Evolutionary conservation across 2,329 filamentous ascomycete genomes (phyloP).

Genomic region (Aureobasidium sp.): DNA sequence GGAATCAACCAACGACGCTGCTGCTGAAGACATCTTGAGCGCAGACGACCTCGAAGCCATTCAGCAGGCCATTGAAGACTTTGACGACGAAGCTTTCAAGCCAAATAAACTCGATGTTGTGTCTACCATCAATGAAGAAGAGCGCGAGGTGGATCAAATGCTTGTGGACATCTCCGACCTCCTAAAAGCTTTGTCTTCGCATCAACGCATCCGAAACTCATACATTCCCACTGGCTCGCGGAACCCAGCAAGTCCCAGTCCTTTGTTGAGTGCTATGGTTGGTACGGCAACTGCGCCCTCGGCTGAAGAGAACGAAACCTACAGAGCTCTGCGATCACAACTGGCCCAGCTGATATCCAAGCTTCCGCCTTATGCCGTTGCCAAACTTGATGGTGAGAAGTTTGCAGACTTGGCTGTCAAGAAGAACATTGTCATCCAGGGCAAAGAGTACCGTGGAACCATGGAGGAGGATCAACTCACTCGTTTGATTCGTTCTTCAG

Average conservation of each 20-base stretch:
- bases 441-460: conserved; percentile 66
- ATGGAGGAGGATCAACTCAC: conserved; percentile 73
- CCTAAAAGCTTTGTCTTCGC: conserved; percentile 68
- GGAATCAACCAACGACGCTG: conserved; percentile 16
- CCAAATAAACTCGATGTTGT: conserved; percentile 18
- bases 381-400: conserved; percentile 79
- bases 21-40: conserved; percentile 16
- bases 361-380: conserved; percentile 76
- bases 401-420: conserved; percentile 77
- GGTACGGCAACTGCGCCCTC: conserved; percentile 61
- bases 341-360: conserved; percentile 65
- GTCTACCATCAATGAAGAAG: conserved; percentile 25
- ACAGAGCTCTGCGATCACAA: conserved; percentile 69
- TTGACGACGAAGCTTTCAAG: conserved; percentile 19
- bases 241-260: conserved; percentile 51
- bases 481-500: conserved; percentile 33
- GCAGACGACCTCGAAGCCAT: conserved; percentile 21
- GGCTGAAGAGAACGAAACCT: conserved; percentile 51
- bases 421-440: conserved; percentile 66
- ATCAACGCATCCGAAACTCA: conserved; percentile 71
- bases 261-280: conserved; percentile 47
- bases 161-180: conserved; percentile 68
- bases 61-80: conserved; percentile 23
- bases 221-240: conserved; percentile 49
- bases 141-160: conserved; percentile 38